phyloP scores from a whole-genome alignment of 208 protist species.

The Eutreptiella sp. region DNA sequence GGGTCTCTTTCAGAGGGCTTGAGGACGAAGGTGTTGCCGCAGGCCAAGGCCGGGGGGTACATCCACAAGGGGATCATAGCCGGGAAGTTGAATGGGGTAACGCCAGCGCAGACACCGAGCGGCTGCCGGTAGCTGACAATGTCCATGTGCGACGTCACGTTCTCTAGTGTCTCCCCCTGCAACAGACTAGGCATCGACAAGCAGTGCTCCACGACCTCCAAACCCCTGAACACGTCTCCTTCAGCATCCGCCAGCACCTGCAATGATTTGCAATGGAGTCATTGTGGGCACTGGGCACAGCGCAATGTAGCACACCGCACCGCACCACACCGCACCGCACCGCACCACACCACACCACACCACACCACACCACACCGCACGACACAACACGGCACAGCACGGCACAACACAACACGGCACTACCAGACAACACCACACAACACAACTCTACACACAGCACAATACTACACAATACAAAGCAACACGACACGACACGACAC shows the following conservation, averaged over 20 bases:
- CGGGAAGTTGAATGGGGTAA: constrained; percentile 68
- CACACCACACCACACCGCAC: too few relatives aligned
- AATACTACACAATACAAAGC: too few relatives aligned
- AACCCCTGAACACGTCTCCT: constrained; percentile 77
- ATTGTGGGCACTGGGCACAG: too few relatives aligned
- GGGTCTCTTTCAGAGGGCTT: constrained; percentile 85
- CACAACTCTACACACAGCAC: too few relatives aligned
- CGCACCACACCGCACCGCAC: too few relatives aligned
- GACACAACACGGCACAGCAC: too few relatives aligned
- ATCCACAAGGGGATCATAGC: constrained; percentile 86
- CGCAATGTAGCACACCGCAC: too few relatives aligned
- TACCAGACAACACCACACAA: too few relatives aligned
- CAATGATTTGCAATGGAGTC: too few relatives aligned
- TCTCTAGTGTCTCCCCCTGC: constrained; percentile 77
- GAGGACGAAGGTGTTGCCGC: constrained; percentile 82
- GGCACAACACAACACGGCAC: too few relatives aligned
- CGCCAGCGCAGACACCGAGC: constrained; percentile 80
- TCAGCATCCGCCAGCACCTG: constrained; percentile 65
- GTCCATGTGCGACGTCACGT: constrained; percentile 66
- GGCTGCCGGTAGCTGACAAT: constrained; percentile 71
- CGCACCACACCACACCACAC: too few relatives aligned
- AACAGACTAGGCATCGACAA: constrained; percentile 49
- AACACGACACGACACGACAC: too few relatives aligned
- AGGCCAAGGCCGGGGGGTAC: constrained; percentile 72
- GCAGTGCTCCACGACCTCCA: constrained; percentile 84